Base-by-base conservation (phyloP, 2,329 filamentous ascomycete species). In the Ascochyta lentis region DNA sequence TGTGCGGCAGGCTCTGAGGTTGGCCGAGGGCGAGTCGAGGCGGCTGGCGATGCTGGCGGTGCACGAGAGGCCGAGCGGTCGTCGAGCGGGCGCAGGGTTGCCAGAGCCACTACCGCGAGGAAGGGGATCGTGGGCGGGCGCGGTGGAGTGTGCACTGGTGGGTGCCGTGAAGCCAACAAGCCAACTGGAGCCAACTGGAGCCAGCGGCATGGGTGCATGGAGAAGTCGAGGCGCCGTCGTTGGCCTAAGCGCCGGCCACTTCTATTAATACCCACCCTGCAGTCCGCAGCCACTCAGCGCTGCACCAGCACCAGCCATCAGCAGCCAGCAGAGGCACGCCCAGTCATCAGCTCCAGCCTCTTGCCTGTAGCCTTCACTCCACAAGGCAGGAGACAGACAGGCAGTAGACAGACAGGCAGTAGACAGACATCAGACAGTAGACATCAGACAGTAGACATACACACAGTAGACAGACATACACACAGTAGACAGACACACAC, bases 111-210 rank as follows among this genome's bases (percentile, higher is more conserved):
- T 45, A 45, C 40, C 52, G 46, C 43, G 34, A 46, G 24, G 52
- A 41, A 39, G 40, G 52, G 41, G 46, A 50, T 46, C 29, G 46
- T 50, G 41, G 52, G 46, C 40, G 41, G 46, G 33, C 45, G 45
- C 39, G 22, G 52, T 50, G 34, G 45, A 29, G 44, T 10, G 47
- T 40, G 39, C 23, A 43, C 45, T 49, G 41, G 39, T 22, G 45
- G 13, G 39, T 27, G 39, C 24, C 23, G 39, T 38, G 16, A 33
- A 51, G 43, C 33, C 33, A 34, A 34, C 33, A 29, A 12, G 27
- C 27, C 27, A 31, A 31, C 29, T 13, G 29, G 13, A 31, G 29
- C 29, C 29, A 31, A 31, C 29, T 31, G 12, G n/a, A 35, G 33
- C 42, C 50, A 47, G 31, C 50, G 43, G 37, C 40, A 41, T 33